Base-by-base conservation (phyloP, 768 basidiomycete species). In the Tulasnella sp. region DNA sequence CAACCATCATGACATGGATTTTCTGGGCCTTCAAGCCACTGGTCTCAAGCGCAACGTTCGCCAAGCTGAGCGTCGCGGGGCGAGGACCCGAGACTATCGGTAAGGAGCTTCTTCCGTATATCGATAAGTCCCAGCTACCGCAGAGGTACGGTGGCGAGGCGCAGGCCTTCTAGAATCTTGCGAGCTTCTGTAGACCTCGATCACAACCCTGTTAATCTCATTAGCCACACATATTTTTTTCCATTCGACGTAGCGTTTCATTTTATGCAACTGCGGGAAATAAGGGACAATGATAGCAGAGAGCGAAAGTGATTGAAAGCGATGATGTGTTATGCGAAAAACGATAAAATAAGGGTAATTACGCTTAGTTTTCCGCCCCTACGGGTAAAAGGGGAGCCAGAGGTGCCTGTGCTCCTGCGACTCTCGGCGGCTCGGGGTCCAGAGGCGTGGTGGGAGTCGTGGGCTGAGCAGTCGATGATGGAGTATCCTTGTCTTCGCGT, bases 11-110 rank as follows among this genome's bases (percentile, higher is more conserved):
- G 75, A 85, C 87, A 44, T 93, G 91, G 91, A 84, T 94, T 73
- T 94, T 91, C 81, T 93, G 91, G 91, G 73, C 81, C 17, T 92
- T 93, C 83, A 93, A 89, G 78, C 84, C 90, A 0, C 77, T 94
- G 74, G 78, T 94, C 16, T 85, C 91, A 1, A 79, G 89, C 7
- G 85, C 85, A 35, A 93, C 92, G n/a, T 78, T 91, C 39, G 88
- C 88, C 8, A 94, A 93, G 83, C 90, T 94, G 89, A 81, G 83
- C 39, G 88, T 93, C 41, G 89, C 91, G 19, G 91, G 91, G 47
- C 82, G 83, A 29, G 87, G 90, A 17, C 78, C 83, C n/a, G 79
- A 82, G 72, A 80, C 85, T 0, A 86, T 93, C 59, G 82, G 83
- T 72, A 85, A 86, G 75, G 87, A 87, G 1, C 82, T 94, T 14